A percentile compares a stretch with the other conserved stretches of the same genome.
phyloP scores from a whole-genome alignment of 140 eudicot genomes.

The Stevia rebaudiana region DNA sequence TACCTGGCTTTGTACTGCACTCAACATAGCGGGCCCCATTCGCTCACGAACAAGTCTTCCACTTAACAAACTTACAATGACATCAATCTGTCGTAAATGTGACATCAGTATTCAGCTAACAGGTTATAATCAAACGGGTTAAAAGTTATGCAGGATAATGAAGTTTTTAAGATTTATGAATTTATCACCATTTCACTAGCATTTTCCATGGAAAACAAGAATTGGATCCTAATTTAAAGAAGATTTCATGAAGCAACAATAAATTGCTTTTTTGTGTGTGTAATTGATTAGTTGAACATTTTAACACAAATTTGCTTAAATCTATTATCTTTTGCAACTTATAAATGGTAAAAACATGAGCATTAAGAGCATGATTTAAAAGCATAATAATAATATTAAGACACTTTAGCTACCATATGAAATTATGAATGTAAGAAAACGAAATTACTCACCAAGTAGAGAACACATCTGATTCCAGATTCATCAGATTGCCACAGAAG shows the following conservation, averaged over 20 bases:
- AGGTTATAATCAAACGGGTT: not conserved
- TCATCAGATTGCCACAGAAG: conserved; percentile 90
- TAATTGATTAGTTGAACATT: not conserved
- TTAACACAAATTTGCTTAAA: not conserved
- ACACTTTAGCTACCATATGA: not conserved
- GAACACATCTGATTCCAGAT: conserved; percentile 83
- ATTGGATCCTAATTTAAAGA: conserved; percentile 26
- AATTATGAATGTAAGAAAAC: not conserved
- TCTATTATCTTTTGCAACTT: conserved; percentile 7
- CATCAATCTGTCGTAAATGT: conserved; percentile 12
- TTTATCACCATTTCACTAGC: conserved; percentile 18
- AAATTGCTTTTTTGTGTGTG: not conserved
- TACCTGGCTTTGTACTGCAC: conserved; percentile 20
- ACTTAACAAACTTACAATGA: conserved; percentile 16
- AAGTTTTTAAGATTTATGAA: conserved; percentile 8
- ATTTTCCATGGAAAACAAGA: conserved; percentile 6
- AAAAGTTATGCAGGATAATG: not conserved
- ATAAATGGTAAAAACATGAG: not conserved
- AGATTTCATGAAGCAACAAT: conserved; percentile 21
- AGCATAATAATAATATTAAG: not conserved
- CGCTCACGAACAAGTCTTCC: conserved; percentile 20
- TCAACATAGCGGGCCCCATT: conserved; percentile 15
- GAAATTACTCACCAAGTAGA: conserved; percentile 69
- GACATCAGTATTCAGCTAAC: conserved; percentile 13
- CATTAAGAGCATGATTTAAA: too few relatives aligned